phyloP scores from a whole-genome alignment of 768 basidiomycete species.

The Polyporus arcularius region DNA sequence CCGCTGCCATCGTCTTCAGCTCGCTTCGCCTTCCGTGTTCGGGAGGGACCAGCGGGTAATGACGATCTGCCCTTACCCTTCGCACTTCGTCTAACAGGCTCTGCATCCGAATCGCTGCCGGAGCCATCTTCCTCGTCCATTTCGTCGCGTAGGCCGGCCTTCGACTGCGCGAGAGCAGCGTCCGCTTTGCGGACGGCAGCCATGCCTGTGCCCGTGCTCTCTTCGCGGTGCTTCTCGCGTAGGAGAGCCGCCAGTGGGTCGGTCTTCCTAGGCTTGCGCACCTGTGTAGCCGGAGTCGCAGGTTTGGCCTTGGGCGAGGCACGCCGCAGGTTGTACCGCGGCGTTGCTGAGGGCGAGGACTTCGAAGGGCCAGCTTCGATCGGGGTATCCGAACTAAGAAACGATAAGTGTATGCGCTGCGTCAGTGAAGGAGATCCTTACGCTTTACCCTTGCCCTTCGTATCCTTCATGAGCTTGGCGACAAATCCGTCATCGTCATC shows the following conservation, averaged over 20 bases:
- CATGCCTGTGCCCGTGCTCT: slow-evolving; percentile 24
- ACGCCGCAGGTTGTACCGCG: slow-evolving; percentile 25
- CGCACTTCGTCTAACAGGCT: not conserved
- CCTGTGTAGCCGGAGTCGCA: not conserved
- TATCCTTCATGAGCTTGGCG: not conserved
- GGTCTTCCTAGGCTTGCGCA: slow-evolving; percentile 17
- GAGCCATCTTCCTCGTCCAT: slow-evolving; percentile 26
- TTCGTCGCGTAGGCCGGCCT: slow-evolving; percentile 23
- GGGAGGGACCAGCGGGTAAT: not conserved
- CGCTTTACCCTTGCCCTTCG: slow-evolving; percentile 16
- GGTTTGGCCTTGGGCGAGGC: slow-evolving; percentile 5
- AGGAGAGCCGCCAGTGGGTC: slow-evolving; percentile 50
- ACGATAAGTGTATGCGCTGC: slow-evolving; percentile 1
- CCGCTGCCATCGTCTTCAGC: slow-evolving; percentile 1
- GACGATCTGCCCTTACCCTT: not conserved
- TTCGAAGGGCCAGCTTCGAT: not conserved
- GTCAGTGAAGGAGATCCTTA: not conserved
- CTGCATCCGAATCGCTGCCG: slow-evolving; percentile 21
- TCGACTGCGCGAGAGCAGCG: slow-evolving; percentile 23
- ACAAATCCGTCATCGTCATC: slow-evolving; percentile 42
- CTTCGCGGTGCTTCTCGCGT: slow-evolving; percentile 27
- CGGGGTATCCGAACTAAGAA: not conserved
- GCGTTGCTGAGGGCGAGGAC: not conserved
- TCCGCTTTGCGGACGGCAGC: slow-evolving; percentile 23
- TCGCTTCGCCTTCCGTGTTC: not conserved